A percentile compares a stretch with the other conserved stretches of the same genome.
phyloP scores from a whole-genome alignment of 1,284 basidiomycete genomes.

The Inonotus hispidus region DNA sequence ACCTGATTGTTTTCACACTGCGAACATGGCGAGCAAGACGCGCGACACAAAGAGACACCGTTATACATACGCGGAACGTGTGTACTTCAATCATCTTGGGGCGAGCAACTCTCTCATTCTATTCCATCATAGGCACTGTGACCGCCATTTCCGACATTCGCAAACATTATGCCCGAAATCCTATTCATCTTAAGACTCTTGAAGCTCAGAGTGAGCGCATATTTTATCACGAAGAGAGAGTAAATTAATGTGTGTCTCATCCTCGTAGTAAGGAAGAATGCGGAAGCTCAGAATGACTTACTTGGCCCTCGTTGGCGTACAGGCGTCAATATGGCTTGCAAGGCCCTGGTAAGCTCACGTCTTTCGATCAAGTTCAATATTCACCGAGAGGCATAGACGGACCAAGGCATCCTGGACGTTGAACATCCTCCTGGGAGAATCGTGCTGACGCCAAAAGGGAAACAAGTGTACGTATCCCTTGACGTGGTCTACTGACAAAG shows the following conservation, averaged over 20 bases:
- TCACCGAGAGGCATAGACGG: conserved; percentile 30
- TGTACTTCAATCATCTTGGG: not conserved
- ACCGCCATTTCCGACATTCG: conserved; percentile 40
- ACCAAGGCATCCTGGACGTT: conserved; percentile 36
- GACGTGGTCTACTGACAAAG: not conserved
- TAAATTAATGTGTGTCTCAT: not conserved
- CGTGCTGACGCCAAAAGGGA: conserved; percentile 38
- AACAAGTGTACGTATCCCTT: conserved; percentile 36
- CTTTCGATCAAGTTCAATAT: not conserved
- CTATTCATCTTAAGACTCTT: conserved; percentile 42
- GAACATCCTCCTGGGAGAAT: conserved; percentile 32
- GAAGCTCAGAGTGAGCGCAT: conserved; percentile 32
- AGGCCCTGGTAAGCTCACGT: conserved; percentile 37
- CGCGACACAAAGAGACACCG: conserved; percentile 33
- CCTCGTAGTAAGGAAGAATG: conserved; percentile 40
- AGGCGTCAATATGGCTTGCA: conserved; percentile 44
- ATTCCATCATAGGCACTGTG: conserved; percentile 36
- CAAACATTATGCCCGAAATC: conserved; percentile 38
- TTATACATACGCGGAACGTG: conserved; percentile 42
- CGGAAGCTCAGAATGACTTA: conserved; percentile 39
- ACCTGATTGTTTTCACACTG: not conserved
- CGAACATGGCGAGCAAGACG: conserved; percentile 20
- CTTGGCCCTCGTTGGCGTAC: conserved; percentile 46
- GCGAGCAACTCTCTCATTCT: not conserved
- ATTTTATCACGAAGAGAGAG: not conserved